phyloP scores from a whole-genome alignment of 352 stramenopile genomes.

The Pilasporangium apinafurcum region DNA sequence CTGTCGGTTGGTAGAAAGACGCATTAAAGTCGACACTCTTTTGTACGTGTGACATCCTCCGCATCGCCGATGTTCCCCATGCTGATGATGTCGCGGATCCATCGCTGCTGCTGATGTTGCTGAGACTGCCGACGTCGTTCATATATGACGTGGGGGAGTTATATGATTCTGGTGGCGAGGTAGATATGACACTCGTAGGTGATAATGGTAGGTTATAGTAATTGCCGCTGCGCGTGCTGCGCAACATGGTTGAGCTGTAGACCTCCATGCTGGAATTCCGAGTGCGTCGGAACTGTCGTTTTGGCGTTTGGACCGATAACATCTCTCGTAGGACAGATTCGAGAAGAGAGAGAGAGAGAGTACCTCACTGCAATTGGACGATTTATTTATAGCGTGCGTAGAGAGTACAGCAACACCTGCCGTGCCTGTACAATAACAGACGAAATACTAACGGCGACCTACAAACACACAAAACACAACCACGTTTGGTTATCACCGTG shows the following conservation, averaged over 20 bases:
- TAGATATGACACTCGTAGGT: constrained; percentile 5
- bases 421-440: too few species aligned
- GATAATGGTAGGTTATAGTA: constrained; percentile 52
- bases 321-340: too few species aligned
- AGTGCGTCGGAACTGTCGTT: too few species aligned
- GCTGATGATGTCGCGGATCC: constrained; percentile 12
- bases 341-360: too few species aligned
- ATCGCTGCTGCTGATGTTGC: constrained; percentile 11
- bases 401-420: too few species aligned
- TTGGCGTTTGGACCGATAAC: constrained; percentile 1
- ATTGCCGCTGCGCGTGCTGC: constrained; percentile 49
- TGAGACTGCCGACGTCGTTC: too few species aligned
- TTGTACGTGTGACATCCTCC: constrained; percentile 17
- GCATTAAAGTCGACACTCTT: constrained; percentile 35
- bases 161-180: too few species aligned
- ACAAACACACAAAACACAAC: too few species aligned
- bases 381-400: too few species aligned
- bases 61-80: constrained; percentile 36
- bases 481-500: too few species aligned
- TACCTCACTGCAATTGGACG: too few species aligned
- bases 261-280: constrained; percentile 15
- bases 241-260: constrained; percentile 35
- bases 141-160: neutral
- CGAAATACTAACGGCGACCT: too few species aligned
- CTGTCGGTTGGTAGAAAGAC: constrained; percentile 16